Base-by-base conservation (phyloP, 2,329 filamentous ascomycete species). In the Talaromyces sp. region DNA sequence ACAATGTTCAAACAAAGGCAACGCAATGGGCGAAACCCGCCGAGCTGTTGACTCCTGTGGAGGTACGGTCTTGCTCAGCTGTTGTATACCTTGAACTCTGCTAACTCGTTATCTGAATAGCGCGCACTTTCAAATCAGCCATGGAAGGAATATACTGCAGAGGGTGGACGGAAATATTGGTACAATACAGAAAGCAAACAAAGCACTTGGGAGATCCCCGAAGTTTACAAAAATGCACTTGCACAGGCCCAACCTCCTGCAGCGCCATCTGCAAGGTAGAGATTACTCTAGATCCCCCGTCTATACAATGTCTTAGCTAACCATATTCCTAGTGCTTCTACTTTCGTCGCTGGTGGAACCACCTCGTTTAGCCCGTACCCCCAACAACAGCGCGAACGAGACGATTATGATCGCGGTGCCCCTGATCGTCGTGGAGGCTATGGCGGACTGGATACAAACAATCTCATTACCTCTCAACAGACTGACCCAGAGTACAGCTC, bases 1-100 rank as follows among this genome's bases (percentile, higher is more conserved):
- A 93, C 82, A 96, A 99, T 74, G 79, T 87, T 12, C 79, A 86
- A 64, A 96, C 92, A 16, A 96, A 96, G 73, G 86, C 84, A 65
- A 98, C 95, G 34, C 89, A 93, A 84, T 99, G 95, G 95, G 89
- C 87, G 47, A 98, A 97, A 79, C 96, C 95, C 4, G 85, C 90
- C 72, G 95, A 96, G 53, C 81, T 96, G 77, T 93, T 96, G 90
- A 89, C 85, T 27, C 85, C 87, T 6, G 86, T 88, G 57, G 92
- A 96, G 86, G 92, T 93, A 78, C 65, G 76, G 67, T 61, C 53
- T 33, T 60, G 62, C 9, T 34, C n/a, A 30, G 33, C 64, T 62
- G 61, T 33, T 31, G 30, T n/a, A 23, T 23, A 18, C n/a, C 2
- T 12, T 6, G 12, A 2, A 31, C 28, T 56, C 28, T 59, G 47